phyloP scores from a whole-genome alignment of 2,329 filamentous ascomycete species.

The Trichoderma sp. region DNA sequence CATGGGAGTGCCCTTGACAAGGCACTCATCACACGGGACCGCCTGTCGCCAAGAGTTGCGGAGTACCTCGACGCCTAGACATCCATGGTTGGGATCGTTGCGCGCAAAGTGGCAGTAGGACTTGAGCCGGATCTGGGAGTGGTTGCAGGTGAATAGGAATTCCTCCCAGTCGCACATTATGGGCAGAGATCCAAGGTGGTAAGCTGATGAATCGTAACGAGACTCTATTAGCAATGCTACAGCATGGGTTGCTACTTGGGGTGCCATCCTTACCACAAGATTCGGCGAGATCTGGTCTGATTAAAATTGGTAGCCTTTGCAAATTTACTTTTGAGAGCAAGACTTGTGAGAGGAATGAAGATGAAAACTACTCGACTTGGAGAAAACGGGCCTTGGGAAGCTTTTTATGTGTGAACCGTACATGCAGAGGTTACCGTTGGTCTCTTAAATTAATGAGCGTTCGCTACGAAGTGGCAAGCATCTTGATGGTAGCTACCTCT shows the following conservation, averaged over 20 bases:
- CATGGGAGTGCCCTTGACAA: slow-evolving; percentile 14
- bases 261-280: not conserved
- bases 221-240: not conserved
- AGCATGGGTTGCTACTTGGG: not conserved
- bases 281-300: not conserved
- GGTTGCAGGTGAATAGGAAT: slow-evolving; percentile 63
- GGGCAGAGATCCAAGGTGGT: not conserved
- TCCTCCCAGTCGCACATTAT: slow-evolving; percentile 70
- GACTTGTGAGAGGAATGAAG: not conserved
- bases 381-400: not conserved
- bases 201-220: not conserved
- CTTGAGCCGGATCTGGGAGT: slow-evolving; percentile 57
- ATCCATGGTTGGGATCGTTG: slow-evolving; percentile 67
- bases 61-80: slow-evolving; percentile 64
- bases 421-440: not conserved
- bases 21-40: slow-evolving; percentile 51
- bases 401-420: slow-evolving; percentile 1
- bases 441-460: not conserved
- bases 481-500: not conserved
- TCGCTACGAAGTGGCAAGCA: not conserved
- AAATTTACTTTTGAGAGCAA: not conserved
- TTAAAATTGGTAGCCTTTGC: not conserved
- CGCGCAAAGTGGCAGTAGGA: slow-evolving; percentile 73
- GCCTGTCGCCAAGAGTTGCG: slow-evolving; percentile 57
- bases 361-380: not conserved